Evolutionary conservation across 371 early-diverging fungal genomes (phyloP).

Genomic region (Rhizopus sp.): DNA sequence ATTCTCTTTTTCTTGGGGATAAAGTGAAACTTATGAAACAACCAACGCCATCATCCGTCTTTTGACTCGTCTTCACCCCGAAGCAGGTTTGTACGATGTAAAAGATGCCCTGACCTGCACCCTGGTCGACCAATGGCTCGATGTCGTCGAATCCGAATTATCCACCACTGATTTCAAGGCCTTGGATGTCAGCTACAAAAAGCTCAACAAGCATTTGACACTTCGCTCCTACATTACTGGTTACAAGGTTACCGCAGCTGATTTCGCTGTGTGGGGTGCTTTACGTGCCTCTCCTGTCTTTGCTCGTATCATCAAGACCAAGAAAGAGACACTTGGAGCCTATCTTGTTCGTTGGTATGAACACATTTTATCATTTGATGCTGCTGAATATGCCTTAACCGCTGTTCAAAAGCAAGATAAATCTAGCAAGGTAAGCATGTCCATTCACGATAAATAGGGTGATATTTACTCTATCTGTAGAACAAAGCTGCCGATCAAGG

Average conservation of each 20-base stretch:
- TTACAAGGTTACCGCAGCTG: slow-evolving; percentile 78
- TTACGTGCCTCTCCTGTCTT: slow-evolving; percentile 82
- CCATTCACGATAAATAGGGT: background rate
- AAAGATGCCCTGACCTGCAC: slow-evolving; percentile 46
- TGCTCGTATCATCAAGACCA: slow-evolving; percentile 76
- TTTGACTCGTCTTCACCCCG: slow-evolving; percentile 42
- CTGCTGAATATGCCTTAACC: slow-evolving; percentile 55
- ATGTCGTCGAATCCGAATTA: slow-evolving; percentile 64
- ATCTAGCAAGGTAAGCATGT: slow-evolving; percentile 34
- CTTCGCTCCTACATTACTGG: slow-evolving; percentile 86
- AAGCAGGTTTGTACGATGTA: slow-evolving; percentile 42
- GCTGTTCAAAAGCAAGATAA: slow-evolving; percentile 53
- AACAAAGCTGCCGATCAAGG: slow-evolving; percentile 80
- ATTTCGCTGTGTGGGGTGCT: slow-evolving; percentile 87
- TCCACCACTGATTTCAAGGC: slow-evolving; percentile 71
- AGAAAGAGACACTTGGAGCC: slow-evolving; percentile 66
- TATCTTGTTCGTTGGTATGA: slow-evolving; percentile 87
- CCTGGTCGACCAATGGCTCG: slow-evolving; percentile 65
- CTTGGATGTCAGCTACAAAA: slow-evolving; percentile 64
- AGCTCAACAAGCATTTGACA: slow-evolving; percentile 75
- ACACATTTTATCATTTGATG: slow-evolving; percentile 66
- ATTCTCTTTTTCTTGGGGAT: background rate
- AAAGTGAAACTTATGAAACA: slow-evolving; percentile 44
- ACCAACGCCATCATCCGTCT: slow-evolving; percentile 47
- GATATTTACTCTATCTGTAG: background rate